phyloP scores from a whole-genome alignment of 2,329 filamentous ascomycete genomes.

The Cercospora zeae-maydis region DNA sequence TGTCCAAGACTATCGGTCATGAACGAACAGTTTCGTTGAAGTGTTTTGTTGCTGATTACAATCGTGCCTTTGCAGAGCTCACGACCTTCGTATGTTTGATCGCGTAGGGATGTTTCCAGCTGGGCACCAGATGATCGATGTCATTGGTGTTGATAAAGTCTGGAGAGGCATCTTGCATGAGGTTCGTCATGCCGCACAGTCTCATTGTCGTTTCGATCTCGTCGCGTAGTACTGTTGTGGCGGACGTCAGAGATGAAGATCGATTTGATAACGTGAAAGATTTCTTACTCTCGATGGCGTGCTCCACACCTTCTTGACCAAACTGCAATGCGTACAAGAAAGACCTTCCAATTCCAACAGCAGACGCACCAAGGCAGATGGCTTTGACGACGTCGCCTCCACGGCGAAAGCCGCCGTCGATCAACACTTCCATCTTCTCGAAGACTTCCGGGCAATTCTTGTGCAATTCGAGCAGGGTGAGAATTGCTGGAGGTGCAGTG shows the following conservation, averaged over 20 bases:
- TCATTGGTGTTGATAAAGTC: slow-evolving; percentile 50
- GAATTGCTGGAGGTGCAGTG: slow-evolving; percentile 50
- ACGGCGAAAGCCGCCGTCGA: slow-evolving; percentile 62
- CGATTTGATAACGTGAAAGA: too few relatives aligned
- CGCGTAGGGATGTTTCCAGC: slow-evolving; percentile 10
- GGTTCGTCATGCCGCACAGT: slow-evolving; percentile 59
- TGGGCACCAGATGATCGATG: slow-evolving; percentile 50
- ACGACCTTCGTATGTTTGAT: neutral
- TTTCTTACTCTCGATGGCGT: slow-evolving; percentile 52
- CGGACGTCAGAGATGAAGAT: neutral
- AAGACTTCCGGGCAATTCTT: slow-evolving; percentile 59
- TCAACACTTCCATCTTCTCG: slow-evolving; percentile 57
- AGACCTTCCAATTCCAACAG: slow-evolving; percentile 59
- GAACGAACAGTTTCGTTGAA: too few relatives aligned
- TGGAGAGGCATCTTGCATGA: slow-evolving; percentile 59
- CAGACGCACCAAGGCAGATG: slow-evolving; percentile 61
- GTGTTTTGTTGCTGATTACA: neutral
- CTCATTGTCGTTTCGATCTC: slow-evolving; percentile 65
- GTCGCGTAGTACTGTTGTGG: slow-evolving; percentile 44
- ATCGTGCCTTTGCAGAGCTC: neutral
- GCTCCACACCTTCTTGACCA: slow-evolving; percentile 51
- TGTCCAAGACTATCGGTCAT: too few relatives aligned
- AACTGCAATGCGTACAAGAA: slow-evolving; percentile 61
- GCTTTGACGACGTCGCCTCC: slow-evolving; percentile 67
- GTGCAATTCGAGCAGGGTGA: slow-evolving; percentile 61